Base-by-base conservation (phyloP, 2,329 filamentous ascomycete species). In the Fusarium secorum region DNA sequence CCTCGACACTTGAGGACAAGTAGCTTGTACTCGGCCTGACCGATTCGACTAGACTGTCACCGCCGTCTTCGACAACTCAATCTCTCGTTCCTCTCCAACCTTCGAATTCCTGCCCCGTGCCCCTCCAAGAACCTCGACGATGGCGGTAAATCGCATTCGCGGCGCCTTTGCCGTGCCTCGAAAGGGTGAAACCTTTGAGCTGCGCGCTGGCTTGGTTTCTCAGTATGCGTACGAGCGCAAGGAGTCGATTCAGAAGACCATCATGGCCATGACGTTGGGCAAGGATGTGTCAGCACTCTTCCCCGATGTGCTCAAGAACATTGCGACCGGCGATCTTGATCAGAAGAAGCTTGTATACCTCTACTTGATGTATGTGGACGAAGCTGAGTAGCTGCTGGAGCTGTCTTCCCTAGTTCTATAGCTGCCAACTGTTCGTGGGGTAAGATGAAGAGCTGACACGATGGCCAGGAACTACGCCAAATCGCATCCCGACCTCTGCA, bases 261-360 rank as follows among this genome's bases (percentile, higher is more conserved):
- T 99, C 84, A 98, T 98, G 95, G 95, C 96, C 80, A 99, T 99
- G 96, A 99, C 96, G 3, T 82, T 99, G 76, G 96, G 96, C 81
- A 99, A 99, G 83, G 96, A 99, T 83, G 96, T 99, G 66, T 99
- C 96, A 58, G 93, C 95, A 61, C 85, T 99, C 71, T 99, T 99
- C 80, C 96, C 96, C 4, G 96, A 99, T 79, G 96, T 99, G 36
- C 86, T 99, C 72, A 99, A 99, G 88, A 99, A 99, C 79, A 99
- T 99, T 82, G 96, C 96, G 64, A 99, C 96, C 2, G 86, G 84
- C 48, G 96, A 99, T 78, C 84, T 99, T 70, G 96, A 99, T 81
- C 96, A 99, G 86, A 99, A 99, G 89, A 99, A 99, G 86, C 92
- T 99, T 74, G 96, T 99, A 22, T 99, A 99, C 79, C 87, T 99